Base-by-base conservation (phyloP, 495 filamentous ascomycete species). In the Lasiosphaeria hispida region DNA sequence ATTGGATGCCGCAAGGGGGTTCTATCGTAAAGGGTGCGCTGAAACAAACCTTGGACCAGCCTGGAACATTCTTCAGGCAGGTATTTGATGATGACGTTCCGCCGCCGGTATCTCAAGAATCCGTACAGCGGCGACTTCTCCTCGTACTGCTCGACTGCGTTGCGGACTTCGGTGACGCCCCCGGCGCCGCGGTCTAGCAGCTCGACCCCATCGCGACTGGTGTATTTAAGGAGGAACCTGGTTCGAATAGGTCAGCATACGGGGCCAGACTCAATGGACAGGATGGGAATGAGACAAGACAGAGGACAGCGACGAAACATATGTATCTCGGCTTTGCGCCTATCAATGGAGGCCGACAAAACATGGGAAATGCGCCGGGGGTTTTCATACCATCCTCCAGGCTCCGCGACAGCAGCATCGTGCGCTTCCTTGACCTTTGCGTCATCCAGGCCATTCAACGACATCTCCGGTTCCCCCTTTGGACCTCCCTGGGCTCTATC, bases 191-290 rank as follows among this genome's bases (percentile, higher is more conserved):
- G 84, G 40, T 80, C 83, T 17, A 92, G 79, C 23, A 97, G 75
- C 60, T 90, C 86, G 15, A 97, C 83, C 63, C 92, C 90, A 77
- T 97, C 94, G 66, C 94, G 86, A 59, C 89, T 87, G 43, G 82
- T 79, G 70, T 98, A 98, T 66, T 94, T 92, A 57, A 97, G 85
- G 55, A 97, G 83, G 71, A 98, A 92, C 94, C 94, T 97, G 63
- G 61, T 48, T 58, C 10, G 40, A 56, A 34, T 37, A 42, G 39
- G 63, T 70, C 39, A 71, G 69, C 43, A 55, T 30, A 34, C n/a
- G 35, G n/a, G n/a, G 23, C n/a, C n/a, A 14, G 17, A 47, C 57
- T 44, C 48, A 62, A 62, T 14, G 42, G 35, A 33, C 30, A 13
- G 39, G 47, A 49, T 48, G 43, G 42, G 17, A 61, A 53, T 23